These are phyloP conservation scores for Volvox carteri DNA, from an alignment of 163 green algal species.

Conservation along the genomic window DNA sequence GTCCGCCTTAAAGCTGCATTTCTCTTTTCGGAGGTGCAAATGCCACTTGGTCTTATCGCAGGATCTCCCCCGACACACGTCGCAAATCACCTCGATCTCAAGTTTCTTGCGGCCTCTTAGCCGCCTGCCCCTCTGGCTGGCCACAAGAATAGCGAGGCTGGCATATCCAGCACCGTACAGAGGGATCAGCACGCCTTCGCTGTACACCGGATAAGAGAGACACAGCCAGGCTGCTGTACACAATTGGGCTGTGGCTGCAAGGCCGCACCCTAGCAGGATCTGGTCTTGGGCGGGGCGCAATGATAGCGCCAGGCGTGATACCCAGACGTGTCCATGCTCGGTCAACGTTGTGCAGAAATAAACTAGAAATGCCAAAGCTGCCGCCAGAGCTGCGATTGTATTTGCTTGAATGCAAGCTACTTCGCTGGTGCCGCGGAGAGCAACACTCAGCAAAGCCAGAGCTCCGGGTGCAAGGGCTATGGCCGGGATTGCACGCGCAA, in stretches of 20 bases:
- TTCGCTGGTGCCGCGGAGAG: background rate
- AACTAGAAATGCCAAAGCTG: background rate
- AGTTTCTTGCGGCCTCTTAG: conserved; percentile 3
- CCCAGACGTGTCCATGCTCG: too few relatives aligned
- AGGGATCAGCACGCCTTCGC: conserved; percentile 30
- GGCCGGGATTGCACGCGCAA: background rate
- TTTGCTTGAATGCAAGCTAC: background rate
- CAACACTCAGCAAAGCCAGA: background rate
- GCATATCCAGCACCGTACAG: conserved; percentile 27
- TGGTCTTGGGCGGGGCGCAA: background rate
- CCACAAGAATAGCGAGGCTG: conserved; percentile 10
- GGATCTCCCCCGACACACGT: too few relatives aligned
- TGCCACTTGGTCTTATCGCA: too few relatives aligned
- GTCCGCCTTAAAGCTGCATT: too few relatives aligned
- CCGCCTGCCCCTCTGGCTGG: background rate
- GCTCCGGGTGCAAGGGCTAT: background rate
- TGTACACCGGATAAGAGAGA: background rate
- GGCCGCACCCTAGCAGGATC: background rate
- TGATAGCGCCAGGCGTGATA: background rate
- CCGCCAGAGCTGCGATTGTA: background rate
- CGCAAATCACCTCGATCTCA: conserved; percentile 41
- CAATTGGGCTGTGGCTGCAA: background rate
- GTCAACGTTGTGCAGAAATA: conserved; percentile 17
- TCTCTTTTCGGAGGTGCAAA: too few relatives aligned
- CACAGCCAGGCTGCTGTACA: background rate